Evolutionary conservation across 2,329 filamentous ascomycete species (phyloP), one percentile per base, ranked within the genome.

Genomic region (Neoascochyta sp.): DNA sequence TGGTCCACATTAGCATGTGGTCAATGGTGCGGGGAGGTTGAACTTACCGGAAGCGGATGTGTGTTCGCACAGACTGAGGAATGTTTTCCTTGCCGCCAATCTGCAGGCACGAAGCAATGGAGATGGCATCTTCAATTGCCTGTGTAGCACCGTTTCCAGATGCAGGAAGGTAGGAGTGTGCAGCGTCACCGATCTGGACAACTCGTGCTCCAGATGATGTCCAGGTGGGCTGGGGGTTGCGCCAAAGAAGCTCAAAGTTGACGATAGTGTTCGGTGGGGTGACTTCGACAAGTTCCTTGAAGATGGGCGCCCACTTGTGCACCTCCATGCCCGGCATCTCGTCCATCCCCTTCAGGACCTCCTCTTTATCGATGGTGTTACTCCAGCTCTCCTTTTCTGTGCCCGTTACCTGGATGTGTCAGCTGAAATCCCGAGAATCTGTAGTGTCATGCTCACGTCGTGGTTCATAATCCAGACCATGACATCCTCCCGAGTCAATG

Each of bases 391-490:
- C 67, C 20, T 64, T 60, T 29, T 68, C 66, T 19, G 53, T 63
- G 32, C 64, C 66, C 9, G 65, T 69, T 5, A 63, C 63, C 63
- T 66, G 14, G n/a, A 7, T 7, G 2, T 13, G 21, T 57, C 30
- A 56, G 39, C 9, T 15, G n/a, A 7, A 4, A 9, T 27, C 14
- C n/a, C 10, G 14, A 1, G 18, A 13, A 1, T 18, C 4, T 9
- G n/a, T 10, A 2, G 11, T 9, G n/a, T 7, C 4, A 5, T 16
- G 24, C 54, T 43, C 41, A 61, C 66, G 40, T 69, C 66, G 51
- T 69, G 66, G 47, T 70, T 71, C 57, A 71, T 64, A 49, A 70
- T 69, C 67, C 67, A 70, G 13, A 70, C 67, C 63, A 69, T 68
- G 17, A 65, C 64, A 45, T 71, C 67, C 9, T 64, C 62, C 6